A percentile compares a stretch with the other conserved stretches of the same genome.
Conservation (phyloP, 129 eudicot genomes). For the Daucus carota region DH1_v3.0 NC_030382.2:48330501-48331000, state of each 20-base stretch:
- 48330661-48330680: neutral
- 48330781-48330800: neutral
- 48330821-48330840: neutral
- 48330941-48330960: slow-evolving; percentile 96
- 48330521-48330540: slow-evolving; percentile 58
- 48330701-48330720: neutral
- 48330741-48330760: neutral
- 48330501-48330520: slow-evolving; percentile 90
- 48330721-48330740: neutral
- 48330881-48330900: neutral
- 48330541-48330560: neutral
- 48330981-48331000: slow-evolving; percentile 91
- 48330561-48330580: neutral
- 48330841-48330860: neutral
- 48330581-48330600: neutral
- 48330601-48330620: neutral
- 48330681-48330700: neutral
- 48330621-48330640: neutral
- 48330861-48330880: neutral
- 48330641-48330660: neutral
- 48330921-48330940: slow-evolving; percentile 90
- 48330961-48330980: slow-evolving; percentile 96
- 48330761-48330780: neutral
- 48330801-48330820: no score
- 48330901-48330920: neutral